phyloP scores from a whole-genome alignment of 2,329 filamentous ascomycete species.

The Cryphonectria parasitica region DNA sequence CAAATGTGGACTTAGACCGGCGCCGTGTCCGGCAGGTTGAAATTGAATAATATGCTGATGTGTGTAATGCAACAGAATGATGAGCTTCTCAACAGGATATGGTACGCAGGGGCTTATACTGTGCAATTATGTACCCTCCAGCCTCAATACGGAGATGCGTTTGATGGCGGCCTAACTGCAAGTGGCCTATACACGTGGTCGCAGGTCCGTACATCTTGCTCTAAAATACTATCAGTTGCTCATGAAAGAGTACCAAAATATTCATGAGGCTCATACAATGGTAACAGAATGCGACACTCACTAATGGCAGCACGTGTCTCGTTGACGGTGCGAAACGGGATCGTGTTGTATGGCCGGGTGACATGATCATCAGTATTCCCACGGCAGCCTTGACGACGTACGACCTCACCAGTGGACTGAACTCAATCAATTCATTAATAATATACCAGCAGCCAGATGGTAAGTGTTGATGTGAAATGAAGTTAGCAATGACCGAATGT shows the following conservation, averaged over 20 bases:
- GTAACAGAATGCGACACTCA: conserved; percentile 36
- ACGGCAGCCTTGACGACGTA: conserved; percentile 1
- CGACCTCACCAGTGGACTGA: conserved; percentile 1
- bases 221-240: neutral
- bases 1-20: conserved; percentile 20
- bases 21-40: neutral
- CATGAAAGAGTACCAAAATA: neutral
- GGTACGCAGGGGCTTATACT: conserved; percentile 32
- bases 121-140: conserved; percentile 37
- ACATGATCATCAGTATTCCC: conserved; percentile 7
- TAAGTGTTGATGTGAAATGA: neutral
- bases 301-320: conserved; percentile 35
- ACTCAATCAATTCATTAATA: conserved; percentile 9
- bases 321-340: conserved; percentile 53
- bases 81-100: neutral
- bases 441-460: conserved; percentile 5
- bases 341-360: conserved; percentile 44
- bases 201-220: neutral
- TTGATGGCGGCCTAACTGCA: neutral
- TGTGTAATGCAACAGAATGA: neutral
- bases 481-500: neutral
- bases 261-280: neutral
- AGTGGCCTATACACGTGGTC: conserved; percentile 6
- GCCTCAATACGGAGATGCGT: conserved; percentile 18
- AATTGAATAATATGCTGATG: neutral